A percentile compares a stretch with the other conserved stretches of the same genome.
phyloP scores from a whole-genome alignment of 768 basidiomycete species.

The Infundibulicybe gibba region DNA sequence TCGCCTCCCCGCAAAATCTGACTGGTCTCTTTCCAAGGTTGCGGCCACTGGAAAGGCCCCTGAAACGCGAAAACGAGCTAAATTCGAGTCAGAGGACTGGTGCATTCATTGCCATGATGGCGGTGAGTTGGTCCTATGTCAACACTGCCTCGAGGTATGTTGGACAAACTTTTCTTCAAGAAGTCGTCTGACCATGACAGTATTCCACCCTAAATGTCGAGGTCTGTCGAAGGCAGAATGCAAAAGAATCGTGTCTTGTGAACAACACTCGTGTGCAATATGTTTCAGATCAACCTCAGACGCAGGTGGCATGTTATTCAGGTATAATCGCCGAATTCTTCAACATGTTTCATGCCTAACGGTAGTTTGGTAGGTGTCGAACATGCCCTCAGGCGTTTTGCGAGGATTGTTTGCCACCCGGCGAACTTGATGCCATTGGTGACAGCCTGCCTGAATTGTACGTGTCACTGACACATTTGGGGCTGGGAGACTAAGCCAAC shows the following conservation, averaged over 20 bases:
- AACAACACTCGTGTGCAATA: slow-evolving; percentile 45
- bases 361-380: slow-evolving; percentile 38
- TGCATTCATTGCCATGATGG: slow-evolving; percentile 60
- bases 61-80: slow-evolving; percentile 24
- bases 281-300: slow-evolving; percentile 42
- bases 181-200: slow-evolving; percentile 21
- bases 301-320: slow-evolving; percentile 56
- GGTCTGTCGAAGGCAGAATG: slow-evolving; percentile 30
- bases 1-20: neutral
- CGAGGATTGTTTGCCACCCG: slow-evolving; percentile 54
- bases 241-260: slow-evolving; percentile 28
- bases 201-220: slow-evolving; percentile 51
- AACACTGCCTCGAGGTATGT: slow-evolving; percentile 48
- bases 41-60: slow-evolving; percentile 8
- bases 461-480: slow-evolving; percentile 12
- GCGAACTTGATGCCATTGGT: slow-evolving; percentile 48
- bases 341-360: neutral
- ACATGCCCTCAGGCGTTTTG: slow-evolving; percentile 59
- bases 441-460: slow-evolving; percentile 58
- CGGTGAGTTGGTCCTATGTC: slow-evolving; percentile 47
- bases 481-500: neutral
- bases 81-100: slow-evolving; percentile 53
- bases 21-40: slow-evolving; percentile 7
- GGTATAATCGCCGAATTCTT: slow-evolving; percentile 25
- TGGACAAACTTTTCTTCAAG: neutral